A percentile compares a stretch with the other conserved stretches of the same genome.
phyloP scores from a whole-genome alignment of 1,139 yeast genomes.

The Diutina mesorugosa region DNA sequence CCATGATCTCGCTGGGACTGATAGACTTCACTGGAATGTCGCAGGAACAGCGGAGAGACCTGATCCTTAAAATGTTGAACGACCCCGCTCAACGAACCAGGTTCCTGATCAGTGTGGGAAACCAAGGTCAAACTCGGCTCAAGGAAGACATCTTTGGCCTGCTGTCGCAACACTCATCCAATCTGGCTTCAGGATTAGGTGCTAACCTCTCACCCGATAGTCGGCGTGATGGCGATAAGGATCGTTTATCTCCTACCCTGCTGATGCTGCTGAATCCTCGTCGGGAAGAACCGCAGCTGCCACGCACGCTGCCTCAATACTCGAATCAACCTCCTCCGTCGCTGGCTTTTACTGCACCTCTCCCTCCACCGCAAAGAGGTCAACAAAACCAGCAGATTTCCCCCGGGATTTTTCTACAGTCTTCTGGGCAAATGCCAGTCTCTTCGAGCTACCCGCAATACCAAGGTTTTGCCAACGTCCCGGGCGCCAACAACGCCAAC shows the following conservation, averaged over 20 bases:
- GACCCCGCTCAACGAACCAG: conserved; percentile 4
- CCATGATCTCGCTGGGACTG: conserved; percentile 22
- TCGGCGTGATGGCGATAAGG: not conserved
- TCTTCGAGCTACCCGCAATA: not conserved
- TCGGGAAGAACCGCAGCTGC: not conserved
- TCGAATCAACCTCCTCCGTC: not conserved
- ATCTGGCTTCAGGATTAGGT: not conserved
- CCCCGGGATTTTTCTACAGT: not conserved
- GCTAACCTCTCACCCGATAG: not conserved
- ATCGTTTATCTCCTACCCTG: not conserved
- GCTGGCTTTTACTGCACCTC: not conserved
- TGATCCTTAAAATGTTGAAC: conserved; percentile 22
- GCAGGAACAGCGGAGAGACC: conserved; percentile 29
- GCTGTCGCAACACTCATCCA: not conserved
- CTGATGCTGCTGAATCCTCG: not conserved
- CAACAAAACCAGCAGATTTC: not conserved
- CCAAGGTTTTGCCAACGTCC: not conserved
- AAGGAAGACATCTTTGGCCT: not conserved
- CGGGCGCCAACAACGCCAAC: not conserved
- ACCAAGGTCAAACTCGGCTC: not conserved
- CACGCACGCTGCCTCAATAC: not conserved
- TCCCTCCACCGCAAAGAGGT: not conserved
- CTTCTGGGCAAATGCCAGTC: not conserved
- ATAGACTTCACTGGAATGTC: conserved; percentile 30
- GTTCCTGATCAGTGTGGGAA: not conserved